phyloP scores from a whole-genome alignment of 2,329 filamentous ascomycete species.

The Calonectria henricotiae region DNA sequence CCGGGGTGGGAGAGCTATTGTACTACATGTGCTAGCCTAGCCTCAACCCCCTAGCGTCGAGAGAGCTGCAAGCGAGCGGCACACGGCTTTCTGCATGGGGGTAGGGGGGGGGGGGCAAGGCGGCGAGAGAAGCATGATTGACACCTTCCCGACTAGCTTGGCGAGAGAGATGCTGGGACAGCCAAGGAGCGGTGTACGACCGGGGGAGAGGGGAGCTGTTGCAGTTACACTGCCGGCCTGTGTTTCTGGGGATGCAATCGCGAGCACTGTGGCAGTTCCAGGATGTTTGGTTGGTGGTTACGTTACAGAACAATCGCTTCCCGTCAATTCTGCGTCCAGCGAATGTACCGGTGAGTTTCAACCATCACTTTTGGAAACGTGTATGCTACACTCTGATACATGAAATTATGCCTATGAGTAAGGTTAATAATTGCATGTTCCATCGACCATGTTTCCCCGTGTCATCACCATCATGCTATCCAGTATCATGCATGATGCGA shows the following conservation, averaged over 20 bases:
- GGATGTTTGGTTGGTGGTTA: too few relatives aligned
- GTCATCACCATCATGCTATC: not conserved
- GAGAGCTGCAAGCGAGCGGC: conserved; percentile 25
- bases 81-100: conserved; percentile 3
- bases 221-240: too few relatives aligned
- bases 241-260: too few relatives aligned
- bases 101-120: too few relatives aligned
- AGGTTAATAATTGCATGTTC: conserved; percentile 8
- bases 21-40: not conserved
- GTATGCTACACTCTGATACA: conserved; percentile 11
- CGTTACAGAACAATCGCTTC: too few relatives aligned
- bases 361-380: conserved; percentile 3
- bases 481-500: conserved; percentile 1
- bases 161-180: not conserved
- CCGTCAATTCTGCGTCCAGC: too few relatives aligned
- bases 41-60: not conserved
- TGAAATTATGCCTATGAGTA: conserved; percentile 12
- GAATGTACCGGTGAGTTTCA: not conserved
- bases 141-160: conserved; percentile 3
- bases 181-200: conserved; percentile 5
- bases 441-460: not conserved
- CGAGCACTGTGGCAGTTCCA: too few relatives aligned
- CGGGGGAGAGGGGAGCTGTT: not conserved
- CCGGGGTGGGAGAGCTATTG: not conserved
- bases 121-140: too few relatives aligned